phyloP scores from a whole-genome alignment of 805 yeast species.

The Wickerhamomyces chaumierensis region DNA sequence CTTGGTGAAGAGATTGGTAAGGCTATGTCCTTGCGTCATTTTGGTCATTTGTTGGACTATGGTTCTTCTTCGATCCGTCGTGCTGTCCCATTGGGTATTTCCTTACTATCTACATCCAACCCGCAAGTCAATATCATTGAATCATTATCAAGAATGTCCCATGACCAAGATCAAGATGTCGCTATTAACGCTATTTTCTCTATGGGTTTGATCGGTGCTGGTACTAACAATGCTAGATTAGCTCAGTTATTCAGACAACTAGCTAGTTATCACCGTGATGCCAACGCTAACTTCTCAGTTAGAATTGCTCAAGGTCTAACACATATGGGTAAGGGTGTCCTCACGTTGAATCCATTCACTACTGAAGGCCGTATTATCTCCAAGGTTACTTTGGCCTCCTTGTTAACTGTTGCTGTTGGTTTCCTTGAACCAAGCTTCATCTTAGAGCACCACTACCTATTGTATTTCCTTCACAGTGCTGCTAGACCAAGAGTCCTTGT shows the following conservation, averaged over 20 bases:
- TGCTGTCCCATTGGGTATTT: slow-evolving; percentile 98
- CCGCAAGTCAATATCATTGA: slow-evolving; percentile 97
- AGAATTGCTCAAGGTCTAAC: slow-evolving; percentile 92
- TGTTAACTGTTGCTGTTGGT: slow-evolving; percentile 75
- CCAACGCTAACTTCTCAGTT: slow-evolving; percentile 84
- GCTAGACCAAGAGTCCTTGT: slow-evolving; percentile 87
- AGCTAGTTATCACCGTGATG: slow-evolving; percentile 88
- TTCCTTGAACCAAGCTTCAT: slow-evolving; percentile 82
- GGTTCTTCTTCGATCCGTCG: slow-evolving; percentile 86
- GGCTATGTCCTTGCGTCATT: slow-evolving; percentile 94
- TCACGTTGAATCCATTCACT: slow-evolving; percentile 80
- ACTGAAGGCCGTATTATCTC: slow-evolving; percentile 80
- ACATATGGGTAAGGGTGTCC: slow-evolving; percentile 93
- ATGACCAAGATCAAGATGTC: slow-evolving; percentile 88
- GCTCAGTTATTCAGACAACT: slow-evolving; percentile 93
- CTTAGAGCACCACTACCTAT: slow-evolving; percentile 69
- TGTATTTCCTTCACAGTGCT: slow-evolving; percentile 79
- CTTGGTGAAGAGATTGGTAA: slow-evolving; percentile 98
- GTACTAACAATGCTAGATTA: slow-evolving; percentile 95
- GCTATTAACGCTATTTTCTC: slow-evolving; percentile 91
- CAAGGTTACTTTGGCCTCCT: slow-evolving; percentile 81
- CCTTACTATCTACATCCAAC: slow-evolving; percentile 81
- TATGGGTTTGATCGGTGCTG: slow-evolving; percentile 98
- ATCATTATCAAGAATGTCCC: slow-evolving; percentile 90
- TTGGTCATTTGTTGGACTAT: slow-evolving; percentile 95